Evolutionary conservation across 495 filamentous ascomycete genomes (phyloP).

Genomic region (Hypoxylon subgilvum): DNA sequence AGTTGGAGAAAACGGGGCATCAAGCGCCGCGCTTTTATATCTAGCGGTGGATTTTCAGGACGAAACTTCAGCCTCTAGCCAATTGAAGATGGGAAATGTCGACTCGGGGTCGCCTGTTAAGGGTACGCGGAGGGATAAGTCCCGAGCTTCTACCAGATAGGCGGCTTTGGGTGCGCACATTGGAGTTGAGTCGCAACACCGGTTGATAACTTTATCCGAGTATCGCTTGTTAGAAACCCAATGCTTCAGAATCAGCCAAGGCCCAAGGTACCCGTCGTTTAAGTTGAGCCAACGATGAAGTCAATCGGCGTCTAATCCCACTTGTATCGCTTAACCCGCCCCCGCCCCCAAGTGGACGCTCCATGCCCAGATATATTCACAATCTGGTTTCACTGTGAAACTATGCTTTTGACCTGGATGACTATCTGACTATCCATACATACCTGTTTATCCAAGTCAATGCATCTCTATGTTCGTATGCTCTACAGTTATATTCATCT

Average conservation of each 20-base stretch:
- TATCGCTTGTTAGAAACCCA: not conserved
- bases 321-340: too few species aligned
- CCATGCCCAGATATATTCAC: too few species aligned
- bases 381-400: too few species aligned
- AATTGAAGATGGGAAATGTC: slow-evolving; percentile 4
- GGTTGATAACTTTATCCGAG: slow-evolving; percentile 28
- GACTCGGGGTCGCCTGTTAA: slow-evolving; percentile 13
- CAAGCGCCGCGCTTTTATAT: slow-evolving; percentile 24
- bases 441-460: too few species aligned
- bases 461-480: too few species aligned
- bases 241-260: not conserved
- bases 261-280: too few species aligned
- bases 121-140: slow-evolving; percentile 17
- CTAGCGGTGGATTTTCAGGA: slow-evolving; percentile 2
- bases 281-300: too few species aligned
- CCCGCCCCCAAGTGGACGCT: too few species aligned
- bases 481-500: too few species aligned
- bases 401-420: too few species aligned
- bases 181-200: slow-evolving; percentile 26
- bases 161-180: slow-evolving; percentile 3
- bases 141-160: slow-evolving; percentile 21
- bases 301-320: too few species aligned
- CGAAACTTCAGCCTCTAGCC: slow-evolving; percentile 8
- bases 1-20: slow-evolving; percentile 32
- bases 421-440: too few species aligned